These are phyloP conservation scores for Jamesozyma rosinii DNA, from an alignment of 805 yeast genomes.

Conservation along the genomic window DNA sequence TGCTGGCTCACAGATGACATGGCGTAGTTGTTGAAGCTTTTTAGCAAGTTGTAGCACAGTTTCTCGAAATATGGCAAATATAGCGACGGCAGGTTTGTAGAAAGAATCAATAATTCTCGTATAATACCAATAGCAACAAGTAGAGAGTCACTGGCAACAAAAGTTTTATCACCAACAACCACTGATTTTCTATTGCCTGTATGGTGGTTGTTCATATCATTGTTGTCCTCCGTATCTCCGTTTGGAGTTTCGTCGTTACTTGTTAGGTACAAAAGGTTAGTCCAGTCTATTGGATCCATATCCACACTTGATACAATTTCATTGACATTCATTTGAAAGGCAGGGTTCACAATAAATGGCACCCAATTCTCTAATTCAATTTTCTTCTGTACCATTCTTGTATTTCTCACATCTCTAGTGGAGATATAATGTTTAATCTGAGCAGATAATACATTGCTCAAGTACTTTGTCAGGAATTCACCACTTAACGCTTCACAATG, in stretches of 20 bases:
- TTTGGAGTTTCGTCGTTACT: conserved; percentile 6
- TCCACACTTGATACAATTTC: conserved; percentile 41
- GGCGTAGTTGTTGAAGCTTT: conserved; percentile 38
- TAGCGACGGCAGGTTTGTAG: conserved; percentile 44
- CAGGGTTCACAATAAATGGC: conserved; percentile 48
- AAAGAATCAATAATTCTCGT: conserved; percentile 47
- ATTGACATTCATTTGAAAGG: conserved; percentile 42
- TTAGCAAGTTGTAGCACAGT: conserved; percentile 38
- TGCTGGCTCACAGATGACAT: conserved; percentile 20
- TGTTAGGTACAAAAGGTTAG: conserved; percentile 27
- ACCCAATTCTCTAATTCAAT: conserved; percentile 74
- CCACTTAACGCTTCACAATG: conserved; percentile 84
- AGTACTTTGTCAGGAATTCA: conserved; percentile 43
- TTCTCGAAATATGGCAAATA: conserved; percentile 33
- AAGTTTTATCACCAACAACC: conserved; percentile 46
- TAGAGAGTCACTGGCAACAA: conserved; percentile 48
- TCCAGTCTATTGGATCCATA: conserved; percentile 44
- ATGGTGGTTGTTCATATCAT: not conserved
- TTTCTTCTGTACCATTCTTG: conserved; percentile 37
- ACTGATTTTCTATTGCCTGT: conserved; percentile 33
- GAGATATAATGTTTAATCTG: conserved; percentile 55
- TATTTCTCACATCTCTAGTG: conserved; percentile 44
- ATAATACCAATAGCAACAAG: conserved; percentile 34
- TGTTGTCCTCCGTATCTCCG: conserved; percentile 4
- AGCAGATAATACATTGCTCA: conserved; percentile 56